These are phyloP conservation scores for Fraxinus nigra DNA, from an alignment of 305 asterid species.

Conservation along the genomic window DNA sequence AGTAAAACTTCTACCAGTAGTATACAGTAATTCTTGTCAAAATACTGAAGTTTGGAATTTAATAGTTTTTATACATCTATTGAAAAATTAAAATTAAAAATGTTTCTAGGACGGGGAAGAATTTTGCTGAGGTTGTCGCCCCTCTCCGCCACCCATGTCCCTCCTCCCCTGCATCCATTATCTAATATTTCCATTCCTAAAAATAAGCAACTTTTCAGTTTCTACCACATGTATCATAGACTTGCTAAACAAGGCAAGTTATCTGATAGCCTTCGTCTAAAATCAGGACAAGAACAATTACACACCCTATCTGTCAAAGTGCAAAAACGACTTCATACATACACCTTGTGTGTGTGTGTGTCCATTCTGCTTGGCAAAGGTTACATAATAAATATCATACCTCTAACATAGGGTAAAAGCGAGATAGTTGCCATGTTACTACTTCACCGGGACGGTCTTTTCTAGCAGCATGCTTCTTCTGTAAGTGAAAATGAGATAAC, in stretches of 20 bases:
- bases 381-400: slow-evolving; percentile 32
- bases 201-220: neutral
- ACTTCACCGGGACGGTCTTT: slow-evolving; percentile 88
- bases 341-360: neutral
- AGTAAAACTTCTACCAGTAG: neutral
- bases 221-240: neutral
- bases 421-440: slow-evolving; percentile 81
- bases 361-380: neutral
- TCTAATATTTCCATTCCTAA: neutral
- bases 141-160: neutral
- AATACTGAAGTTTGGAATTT: neutral
- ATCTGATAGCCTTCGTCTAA: neutral
- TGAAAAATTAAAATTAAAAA: neutral
- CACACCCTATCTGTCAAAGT: neutral
- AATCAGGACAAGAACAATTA: neutral
- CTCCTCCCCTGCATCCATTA: neutral
- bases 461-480: slow-evolving; percentile 87
- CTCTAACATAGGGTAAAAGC: slow-evolving; percentile 95
- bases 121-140: neutral
- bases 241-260: neutral
- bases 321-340: neutral
- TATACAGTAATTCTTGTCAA: neutral
- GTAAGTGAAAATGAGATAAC: slow-evolving; percentile 20
- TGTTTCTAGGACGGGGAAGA: neutral
- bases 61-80: neutral